Conservation (phyloP, 257 asterid genomes). For the Galeopsis tetrahit region DNA sequence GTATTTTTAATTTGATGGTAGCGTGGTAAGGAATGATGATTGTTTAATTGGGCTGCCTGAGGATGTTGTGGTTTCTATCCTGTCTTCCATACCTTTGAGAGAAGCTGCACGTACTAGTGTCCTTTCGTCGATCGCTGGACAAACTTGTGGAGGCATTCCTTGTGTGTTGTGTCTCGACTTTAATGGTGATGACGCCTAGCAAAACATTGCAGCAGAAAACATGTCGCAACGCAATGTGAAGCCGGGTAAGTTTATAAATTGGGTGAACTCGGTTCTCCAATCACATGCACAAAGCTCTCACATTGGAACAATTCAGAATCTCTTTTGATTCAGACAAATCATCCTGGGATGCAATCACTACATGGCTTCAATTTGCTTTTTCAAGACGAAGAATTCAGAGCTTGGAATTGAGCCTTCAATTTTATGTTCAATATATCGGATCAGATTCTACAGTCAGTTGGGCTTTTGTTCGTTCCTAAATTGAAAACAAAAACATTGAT, state of each 20-base stretch:
- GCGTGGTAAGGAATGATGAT: constrained; percentile 3
- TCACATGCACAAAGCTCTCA: constrained; percentile 7
- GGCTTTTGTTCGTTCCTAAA: too few species aligned
- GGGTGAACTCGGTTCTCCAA: constrained; percentile 11
- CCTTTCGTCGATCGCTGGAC: constrained; percentile 21
- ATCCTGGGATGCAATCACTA: not conserved
- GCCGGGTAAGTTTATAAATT: not conserved
- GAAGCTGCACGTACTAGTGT: constrained; percentile 24
- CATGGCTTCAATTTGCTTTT: constrained; percentile 15
- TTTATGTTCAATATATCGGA: too few species aligned
- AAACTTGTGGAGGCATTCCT: constrained; percentile 7
- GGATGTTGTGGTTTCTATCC: not conserved
- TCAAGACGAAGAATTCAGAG: not conserved
- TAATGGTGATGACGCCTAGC: not conserved
- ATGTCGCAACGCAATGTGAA: not conserved
- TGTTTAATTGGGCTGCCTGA: not conserved
- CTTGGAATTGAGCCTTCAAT: not conserved
- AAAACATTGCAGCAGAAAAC: not conserved
- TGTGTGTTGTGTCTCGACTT: constrained; percentile 10
- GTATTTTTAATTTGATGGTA: not conserved
- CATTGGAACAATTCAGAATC: not conserved
- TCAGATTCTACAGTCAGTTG: too few species aligned
- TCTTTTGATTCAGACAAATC: constrained; percentile 1
- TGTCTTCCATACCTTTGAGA: not conserved
- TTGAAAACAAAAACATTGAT: too few species aligned